A percentile compares a stretch with the other conserved stretches of the same genome.
phyloP scores from a whole-genome alignment of 2,329 filamentous ascomycete genomes.

The Cadophora malorum region DNA sequence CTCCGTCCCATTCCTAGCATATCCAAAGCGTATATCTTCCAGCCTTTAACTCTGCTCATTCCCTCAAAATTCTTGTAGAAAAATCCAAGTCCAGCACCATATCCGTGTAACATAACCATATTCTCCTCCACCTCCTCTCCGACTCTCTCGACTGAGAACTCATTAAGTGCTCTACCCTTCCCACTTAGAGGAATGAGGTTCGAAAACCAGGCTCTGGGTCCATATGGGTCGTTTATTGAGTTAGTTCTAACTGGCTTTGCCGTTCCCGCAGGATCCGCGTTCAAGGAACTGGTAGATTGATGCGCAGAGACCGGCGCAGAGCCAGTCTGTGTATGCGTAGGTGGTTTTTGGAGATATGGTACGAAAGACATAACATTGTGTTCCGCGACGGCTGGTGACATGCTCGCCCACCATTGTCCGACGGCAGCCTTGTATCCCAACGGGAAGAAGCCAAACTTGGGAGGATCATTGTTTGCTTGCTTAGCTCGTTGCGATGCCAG shows the following conservation, averaged over 20 bases:
- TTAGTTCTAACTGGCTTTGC: conserved; percentile 51
- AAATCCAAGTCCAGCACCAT: conserved; percentile 94
- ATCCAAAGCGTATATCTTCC: conserved; percentile 93
- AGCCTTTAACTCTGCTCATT: conserved; percentile 77
- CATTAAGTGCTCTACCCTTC: conserved; percentile 87
- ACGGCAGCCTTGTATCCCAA: conserved; percentile 91
- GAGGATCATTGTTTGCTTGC: conserved; percentile 42
- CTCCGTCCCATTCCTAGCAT: conserved; percentile 95
- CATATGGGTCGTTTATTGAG: conserved; percentile 74
- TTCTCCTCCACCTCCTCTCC: conserved; percentile 83
- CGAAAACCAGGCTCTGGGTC: conserved; percentile 84
- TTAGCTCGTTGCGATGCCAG: conserved; percentile 55
- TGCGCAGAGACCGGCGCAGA: conserved; percentile 54
- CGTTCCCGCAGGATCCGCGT: conserved; percentile 47
- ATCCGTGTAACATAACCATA: conserved; percentile 94
- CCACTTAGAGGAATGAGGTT: conserved; percentile 84
- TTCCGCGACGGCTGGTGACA: conserved; percentile 85
- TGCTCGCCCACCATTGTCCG: conserved; percentile 90
- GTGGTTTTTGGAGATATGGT: conserved; percentile 78
- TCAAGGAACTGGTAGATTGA: conserved; percentile 49
- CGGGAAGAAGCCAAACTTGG: conserved; percentile 68
- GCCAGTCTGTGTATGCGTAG: conserved; percentile 59
- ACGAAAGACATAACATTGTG: conserved; percentile 86
- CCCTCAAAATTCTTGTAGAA: conserved; percentile 99
- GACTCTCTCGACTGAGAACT: conserved; percentile 86